These are phyloP conservation scores for Phaeotremella skinneri DNA, from an alignment of 768 basidiomycete species.

Conservation along the genomic window DNA sequence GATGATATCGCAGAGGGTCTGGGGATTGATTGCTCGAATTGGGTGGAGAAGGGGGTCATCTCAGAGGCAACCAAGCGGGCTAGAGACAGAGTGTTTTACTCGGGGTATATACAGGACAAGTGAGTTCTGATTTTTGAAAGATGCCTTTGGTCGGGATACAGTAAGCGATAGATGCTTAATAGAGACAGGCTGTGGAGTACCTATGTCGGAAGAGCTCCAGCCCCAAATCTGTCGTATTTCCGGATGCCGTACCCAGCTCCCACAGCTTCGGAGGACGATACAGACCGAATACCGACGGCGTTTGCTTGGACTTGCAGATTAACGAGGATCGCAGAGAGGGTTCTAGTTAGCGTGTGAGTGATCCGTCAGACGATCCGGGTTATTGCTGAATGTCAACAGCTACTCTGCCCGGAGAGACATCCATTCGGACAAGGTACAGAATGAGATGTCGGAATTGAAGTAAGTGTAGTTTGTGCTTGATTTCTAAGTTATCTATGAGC, in stretches of 20 bases:
- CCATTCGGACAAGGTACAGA: not conserved
- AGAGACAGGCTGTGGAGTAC: conserved; percentile 22
- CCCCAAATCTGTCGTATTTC: conserved; percentile 2
- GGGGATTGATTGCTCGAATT: conserved; percentile 17
- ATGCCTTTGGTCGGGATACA: no score
- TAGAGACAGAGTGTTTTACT: conserved; percentile 24
- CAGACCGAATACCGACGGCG: not conserved
- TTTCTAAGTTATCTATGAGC: not conserved
- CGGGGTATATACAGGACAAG: conserved; percentile 31
- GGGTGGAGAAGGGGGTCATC: conserved; percentile 14
- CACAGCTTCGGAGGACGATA: not conserved
- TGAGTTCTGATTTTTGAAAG: no score
- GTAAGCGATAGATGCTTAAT: conserved; percentile 2
- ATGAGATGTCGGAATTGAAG: conserved; percentile 9
- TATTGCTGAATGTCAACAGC: not conserved
- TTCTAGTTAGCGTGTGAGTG: conserved; percentile 15
- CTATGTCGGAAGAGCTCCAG: conserved; percentile 25
- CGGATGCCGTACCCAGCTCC: conserved; percentile 15
- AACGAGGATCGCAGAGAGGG: conserved; percentile 13
- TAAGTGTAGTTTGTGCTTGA: not conserved
- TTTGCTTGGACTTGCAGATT: conserved; percentile 18
- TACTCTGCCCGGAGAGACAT: conserved; percentile 5
- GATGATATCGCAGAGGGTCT: conserved; percentile 15
- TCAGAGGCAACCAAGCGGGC: conserved; percentile 4
- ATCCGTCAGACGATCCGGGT: not conserved